Evolutionary conservation across 1,284 basidiomycete genomes (phyloP).

Genomic region (Pseudozyma pruni): DNA sequence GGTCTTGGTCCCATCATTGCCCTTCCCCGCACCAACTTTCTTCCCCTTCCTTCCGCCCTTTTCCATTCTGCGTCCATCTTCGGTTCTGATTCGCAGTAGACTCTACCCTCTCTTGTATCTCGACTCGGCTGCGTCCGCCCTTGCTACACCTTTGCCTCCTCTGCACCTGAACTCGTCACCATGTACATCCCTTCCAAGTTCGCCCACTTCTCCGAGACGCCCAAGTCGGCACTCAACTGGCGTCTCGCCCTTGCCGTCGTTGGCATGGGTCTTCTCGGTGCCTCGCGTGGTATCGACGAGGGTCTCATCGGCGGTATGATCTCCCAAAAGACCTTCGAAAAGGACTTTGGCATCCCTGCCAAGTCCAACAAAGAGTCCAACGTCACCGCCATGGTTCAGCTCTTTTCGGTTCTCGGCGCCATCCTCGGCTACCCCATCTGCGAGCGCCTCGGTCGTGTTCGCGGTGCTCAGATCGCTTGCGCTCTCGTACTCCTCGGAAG

Average conservation of each 20-base stretch:
- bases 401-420: constrained; percentile 45
- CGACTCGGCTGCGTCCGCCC: constrained; percentile 20
- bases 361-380: constrained; percentile 42
- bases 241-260: constrained; percentile 37
- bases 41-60: neutral
- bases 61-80: neutral
- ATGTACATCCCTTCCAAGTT: constrained; percentile 48
- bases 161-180: neutral
- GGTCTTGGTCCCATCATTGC: no score
- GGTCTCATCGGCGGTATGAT: constrained; percentile 46
- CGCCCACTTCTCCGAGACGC: constrained; percentile 44
- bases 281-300: constrained; percentile 48
- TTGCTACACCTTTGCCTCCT: neutral
- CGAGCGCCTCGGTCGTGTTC: constrained; percentile 38
- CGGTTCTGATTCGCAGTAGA: no score
- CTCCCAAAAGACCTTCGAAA: constrained; percentile 44
- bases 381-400: constrained; percentile 48
- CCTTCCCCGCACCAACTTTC: neutral
- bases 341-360: constrained; percentile 25
- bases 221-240: constrained; percentile 49
- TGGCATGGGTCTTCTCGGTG: constrained; percentile 46
- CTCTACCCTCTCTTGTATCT: neutral
- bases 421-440: constrained; percentile 41
- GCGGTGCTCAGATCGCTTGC: constrained; percentile 38
- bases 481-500: constrained; percentile 34